A percentile compares a stretch with the other conserved stretches of the same genome.
Conservation (phyloP, 371 early-diverging fungal genomes). For the Saksenaea oblongispora region DNA sequence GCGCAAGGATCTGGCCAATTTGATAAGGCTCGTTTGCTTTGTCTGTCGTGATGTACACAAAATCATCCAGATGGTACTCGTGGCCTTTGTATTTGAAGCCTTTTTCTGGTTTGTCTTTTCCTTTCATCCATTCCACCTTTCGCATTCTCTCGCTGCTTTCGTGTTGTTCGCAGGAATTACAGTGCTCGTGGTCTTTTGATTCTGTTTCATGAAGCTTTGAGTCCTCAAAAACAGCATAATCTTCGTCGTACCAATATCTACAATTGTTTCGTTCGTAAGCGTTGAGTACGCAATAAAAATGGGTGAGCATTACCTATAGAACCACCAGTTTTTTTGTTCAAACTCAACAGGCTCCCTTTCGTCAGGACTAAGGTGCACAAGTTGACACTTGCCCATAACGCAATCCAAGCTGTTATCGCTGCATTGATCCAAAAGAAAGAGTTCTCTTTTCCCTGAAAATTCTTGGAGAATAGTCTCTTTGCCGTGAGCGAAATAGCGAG, state of each 20-base stretch:
- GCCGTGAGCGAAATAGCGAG: constrained; percentile 47
- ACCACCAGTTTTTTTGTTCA: constrained; percentile 21
- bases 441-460: constrained; percentile 47
- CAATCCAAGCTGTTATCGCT: constrained; percentile 28
- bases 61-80: constrained; percentile 49
- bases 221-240: constrained; percentile 43
- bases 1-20: constrained; percentile 41
- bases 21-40: constrained; percentile 39
- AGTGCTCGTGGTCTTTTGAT: constrained; percentile 9
- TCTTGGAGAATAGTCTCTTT: constrained; percentile 51
- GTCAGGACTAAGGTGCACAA: constrained; percentile 28
- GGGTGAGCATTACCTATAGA: constrained; percentile 24
- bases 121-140: neutral
- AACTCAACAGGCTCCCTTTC: constrained; percentile 30
- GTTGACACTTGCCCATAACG: constrained; percentile 41
- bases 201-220: constrained; percentile 28
- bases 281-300: neutral
- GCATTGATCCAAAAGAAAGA: constrained; percentile 51
- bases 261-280: neutral
- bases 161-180: constrained; percentile 29
- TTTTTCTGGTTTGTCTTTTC: neutral
- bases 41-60: constrained; percentile 42
- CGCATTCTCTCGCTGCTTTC: neutral
- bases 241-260: constrained; percentile 46
- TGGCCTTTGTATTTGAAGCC: constrained; percentile 21